These are phyloP conservation scores for Mycena indigotica DNA, from an alignment of 768 basidiomycete species.

Conservation along the genomic window DNA sequence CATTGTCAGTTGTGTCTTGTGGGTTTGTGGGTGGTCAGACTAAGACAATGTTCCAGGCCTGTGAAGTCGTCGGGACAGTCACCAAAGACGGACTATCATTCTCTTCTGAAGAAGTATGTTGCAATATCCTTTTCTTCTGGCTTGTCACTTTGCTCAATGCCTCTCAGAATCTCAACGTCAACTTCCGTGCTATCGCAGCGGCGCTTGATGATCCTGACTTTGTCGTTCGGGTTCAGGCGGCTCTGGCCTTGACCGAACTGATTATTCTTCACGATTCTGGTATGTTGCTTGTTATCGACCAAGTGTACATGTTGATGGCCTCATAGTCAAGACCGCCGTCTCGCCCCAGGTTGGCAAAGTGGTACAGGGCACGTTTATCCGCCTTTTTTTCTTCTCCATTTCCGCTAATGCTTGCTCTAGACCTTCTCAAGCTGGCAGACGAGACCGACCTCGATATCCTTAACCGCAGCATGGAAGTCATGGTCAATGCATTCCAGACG, in stretches of 20 bases:
- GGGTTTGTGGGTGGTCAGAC: conserved; percentile 6
- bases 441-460: conserved; percentile 88
- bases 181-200: conserved; percentile 66
- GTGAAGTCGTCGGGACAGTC: conserved; percentile 77
- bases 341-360: conserved; percentile 82
- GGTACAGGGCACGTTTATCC: conserved; percentile 63
- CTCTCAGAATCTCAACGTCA: conserved; percentile 57
- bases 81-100: conserved; percentile 71
- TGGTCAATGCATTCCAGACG: conserved; percentile 84
- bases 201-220: conserved; percentile 77
- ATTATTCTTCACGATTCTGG: conserved; percentile 64
- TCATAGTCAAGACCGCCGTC: conserved; percentile 65
- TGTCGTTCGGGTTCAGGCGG: conserved; percentile 84
- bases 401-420: conserved; percentile 36
- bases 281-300: conserved; percentile 31
- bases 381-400: background rate
- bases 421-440: conserved; percentile 86
- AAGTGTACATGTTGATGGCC: conserved; percentile 7
- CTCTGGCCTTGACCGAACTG: conserved; percentile 78
- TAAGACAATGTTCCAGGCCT: conserved; percentile 50
- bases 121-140: conserved; percentile 4
- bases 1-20: conserved; percentile 55
- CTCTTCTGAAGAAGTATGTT: conserved; percentile 60
- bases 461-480: conserved; percentile 79
- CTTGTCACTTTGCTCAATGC: background rate